Evolutionary conservation across 805 yeast genomes (phyloP).

Genomic region (Pichia membranifaciens): DNA sequence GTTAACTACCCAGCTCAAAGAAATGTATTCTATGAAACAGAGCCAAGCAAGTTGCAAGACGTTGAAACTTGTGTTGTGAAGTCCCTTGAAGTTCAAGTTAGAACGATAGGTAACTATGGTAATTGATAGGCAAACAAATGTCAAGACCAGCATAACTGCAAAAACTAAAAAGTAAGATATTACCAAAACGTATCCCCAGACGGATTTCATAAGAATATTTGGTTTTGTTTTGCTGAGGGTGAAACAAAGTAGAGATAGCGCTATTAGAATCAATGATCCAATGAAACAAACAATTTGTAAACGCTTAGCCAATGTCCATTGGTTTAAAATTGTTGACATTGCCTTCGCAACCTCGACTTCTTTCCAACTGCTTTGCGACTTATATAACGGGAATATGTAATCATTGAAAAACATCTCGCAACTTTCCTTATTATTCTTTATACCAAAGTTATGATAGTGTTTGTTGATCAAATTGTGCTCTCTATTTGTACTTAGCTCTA

Average conservation of each 20-base stretch:
- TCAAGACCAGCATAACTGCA: neutral
- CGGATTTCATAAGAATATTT: neutral
- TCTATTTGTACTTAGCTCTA: neutral
- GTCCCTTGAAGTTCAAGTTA: constrained; percentile 3
- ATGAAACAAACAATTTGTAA: constrained; percentile 8
- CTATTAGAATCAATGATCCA: constrained; percentile 1
- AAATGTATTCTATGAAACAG: neutral
- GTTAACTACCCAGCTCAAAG: constrained; percentile 1
- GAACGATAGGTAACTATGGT: constrained; percentile 2
- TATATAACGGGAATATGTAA: constrained; percentile 13
- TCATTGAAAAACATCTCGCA: constrained; percentile 9
- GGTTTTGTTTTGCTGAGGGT: neutral
- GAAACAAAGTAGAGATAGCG: neutral
- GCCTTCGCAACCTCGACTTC: constrained; percentile 2
- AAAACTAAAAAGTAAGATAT: neutral
- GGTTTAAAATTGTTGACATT: constrained; percentile 5
- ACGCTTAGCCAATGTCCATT: constrained; percentile 3
- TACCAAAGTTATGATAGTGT: neutral
- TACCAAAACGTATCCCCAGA: neutral
- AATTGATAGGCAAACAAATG: neutral
- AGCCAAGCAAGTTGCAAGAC: constrained; percentile 3
- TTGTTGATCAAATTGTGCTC: neutral
- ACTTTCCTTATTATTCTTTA: neutral
- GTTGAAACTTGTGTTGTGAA: constrained; percentile 4
- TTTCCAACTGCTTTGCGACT: constrained; percentile 2